A percentile compares a stretch with the other conserved stretches of the same genome.
Evolutionary conservation across 352 stramenopile genomes (phyloP).

Genomic region (Plasmopara halstedii): DNA sequence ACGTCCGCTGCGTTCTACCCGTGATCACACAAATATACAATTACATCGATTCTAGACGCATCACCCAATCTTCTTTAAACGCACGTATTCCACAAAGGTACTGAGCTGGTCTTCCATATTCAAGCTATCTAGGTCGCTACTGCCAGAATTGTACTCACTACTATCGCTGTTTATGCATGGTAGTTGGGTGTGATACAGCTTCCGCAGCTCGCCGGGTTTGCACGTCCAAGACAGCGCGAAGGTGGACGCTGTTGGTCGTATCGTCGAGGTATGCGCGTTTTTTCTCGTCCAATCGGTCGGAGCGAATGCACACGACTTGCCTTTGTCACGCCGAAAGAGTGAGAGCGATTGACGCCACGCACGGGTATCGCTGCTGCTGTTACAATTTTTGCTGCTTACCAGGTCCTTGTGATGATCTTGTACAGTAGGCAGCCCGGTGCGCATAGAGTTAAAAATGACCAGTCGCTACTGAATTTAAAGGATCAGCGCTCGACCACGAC

Average conservation of each 20-base stretch:
- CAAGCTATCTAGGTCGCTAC: conserved; percentile 24
- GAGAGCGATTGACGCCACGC: conserved; percentile 1
- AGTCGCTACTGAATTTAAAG: too few relatives aligned
- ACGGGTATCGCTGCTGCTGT: neutral
- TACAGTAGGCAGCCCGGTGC: neutral
- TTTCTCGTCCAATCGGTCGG: conserved; percentile 4
- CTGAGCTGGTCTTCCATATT: conserved; percentile 42
- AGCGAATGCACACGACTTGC: neutral
- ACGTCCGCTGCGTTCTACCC: conserved; percentile 43
- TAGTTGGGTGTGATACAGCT: conserved; percentile 15
- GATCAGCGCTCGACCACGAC: too few relatives aligned
- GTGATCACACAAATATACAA: neutral
- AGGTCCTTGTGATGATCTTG: neutral
- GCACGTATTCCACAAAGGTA: conserved; percentile 56
- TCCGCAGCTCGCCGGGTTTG: conserved; percentile 23
- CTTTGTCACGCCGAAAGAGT: conserved; percentile 18
- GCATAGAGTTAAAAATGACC: neutral
- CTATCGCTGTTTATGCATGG: conserved; percentile 17
- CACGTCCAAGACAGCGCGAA: conserved; percentile 25
- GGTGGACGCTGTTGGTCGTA: conserved; percentile 20
- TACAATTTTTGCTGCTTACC: neutral
- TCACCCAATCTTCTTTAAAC: conserved; percentile 7
- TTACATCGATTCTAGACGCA: conserved; percentile 1
- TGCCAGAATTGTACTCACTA: conserved; percentile 18
- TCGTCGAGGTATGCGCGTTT: conserved; percentile 1